A percentile compares a stretch with the other conserved stretches of the same genome.
Evolutionary conservation across 2,329 filamentous ascomycete genomes (phyloP).

Genomic region (Claviceps sp.): DNA sequence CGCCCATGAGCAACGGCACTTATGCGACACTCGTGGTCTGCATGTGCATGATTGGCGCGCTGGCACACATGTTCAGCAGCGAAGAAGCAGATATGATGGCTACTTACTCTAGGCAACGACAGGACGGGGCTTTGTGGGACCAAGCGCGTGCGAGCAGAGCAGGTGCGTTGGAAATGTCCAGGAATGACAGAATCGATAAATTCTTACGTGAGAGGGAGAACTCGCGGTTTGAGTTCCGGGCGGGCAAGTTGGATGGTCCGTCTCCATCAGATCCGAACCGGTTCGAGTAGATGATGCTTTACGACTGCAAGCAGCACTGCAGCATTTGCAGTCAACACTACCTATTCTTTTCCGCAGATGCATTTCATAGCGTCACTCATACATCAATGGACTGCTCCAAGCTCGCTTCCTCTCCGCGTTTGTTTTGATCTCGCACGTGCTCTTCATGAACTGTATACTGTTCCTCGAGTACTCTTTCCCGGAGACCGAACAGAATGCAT

Average conservation of each 20-base stretch:
- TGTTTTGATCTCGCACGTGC: no score
- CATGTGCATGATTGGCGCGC: constrained; percentile 54
- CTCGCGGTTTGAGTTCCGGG: constrained; percentile 18
- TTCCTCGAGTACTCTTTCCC: no score
- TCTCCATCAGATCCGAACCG: constrained; percentile 6
- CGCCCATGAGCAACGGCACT: constrained; percentile 63
- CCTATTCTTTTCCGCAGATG: not conserved
- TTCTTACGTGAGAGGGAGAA: constrained; percentile 65
- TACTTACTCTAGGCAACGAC: constrained; percentile 54
- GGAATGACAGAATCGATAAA: constrained; percentile 57
- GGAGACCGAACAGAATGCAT: no score
- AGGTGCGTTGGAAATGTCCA: constrained; percentile 36
- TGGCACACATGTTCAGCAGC: constrained; percentile 55
- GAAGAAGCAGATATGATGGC: constrained; percentile 28
- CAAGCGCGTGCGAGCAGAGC: constrained; percentile 40
- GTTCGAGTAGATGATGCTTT: not conserved
- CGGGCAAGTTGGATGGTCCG: constrained; percentile 17
- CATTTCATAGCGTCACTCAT: no score
- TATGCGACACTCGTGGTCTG: constrained; percentile 60
- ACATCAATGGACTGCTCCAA: no score
- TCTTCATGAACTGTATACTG: no score
- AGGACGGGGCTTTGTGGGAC: constrained; percentile 51
- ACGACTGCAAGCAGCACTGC: not conserved
- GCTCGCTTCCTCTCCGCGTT: no score
- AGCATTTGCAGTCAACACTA: no score